A percentile compares a stretch with the other conserved stretches of the same genome.
Conservation (phyloP, 2,329 filamentous ascomycete genomes). For the Claviceps purpurea region DNA sequence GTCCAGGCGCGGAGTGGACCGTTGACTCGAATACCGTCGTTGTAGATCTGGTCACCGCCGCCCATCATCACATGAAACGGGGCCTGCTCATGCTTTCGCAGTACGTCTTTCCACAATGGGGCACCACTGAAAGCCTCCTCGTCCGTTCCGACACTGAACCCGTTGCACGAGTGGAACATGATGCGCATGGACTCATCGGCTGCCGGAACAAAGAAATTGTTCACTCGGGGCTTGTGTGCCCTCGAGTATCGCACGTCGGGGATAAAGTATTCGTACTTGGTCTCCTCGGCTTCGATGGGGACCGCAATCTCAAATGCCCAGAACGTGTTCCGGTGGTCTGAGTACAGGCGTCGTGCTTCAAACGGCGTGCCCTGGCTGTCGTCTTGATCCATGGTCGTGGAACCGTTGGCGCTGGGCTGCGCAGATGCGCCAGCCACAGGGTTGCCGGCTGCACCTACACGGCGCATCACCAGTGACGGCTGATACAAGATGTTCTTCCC, state of each 20-base stretch:
- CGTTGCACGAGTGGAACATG: conserved; percentile 98
- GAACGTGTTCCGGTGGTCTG: conserved; percentile 62
- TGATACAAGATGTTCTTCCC: conserved; percentile 41
- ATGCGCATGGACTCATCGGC: conserved; percentile 83
- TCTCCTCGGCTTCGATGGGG: conserved; percentile 56
- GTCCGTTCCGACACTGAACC: conserved; percentile 81
- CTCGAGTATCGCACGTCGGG: conserved; percentile 49
- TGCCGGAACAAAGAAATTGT: conserved; percentile 75
- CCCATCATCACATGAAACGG: conserved; percentile 96
- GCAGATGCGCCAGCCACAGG: conserved; percentile 11
- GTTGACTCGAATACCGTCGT: conserved; percentile 76
- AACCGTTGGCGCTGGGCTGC: conserved; percentile 17
- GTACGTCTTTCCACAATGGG: conserved; percentile 89
- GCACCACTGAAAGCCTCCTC: conserved; percentile 77
- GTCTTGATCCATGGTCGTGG: background rate
- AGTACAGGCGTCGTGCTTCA: conserved; percentile 42
- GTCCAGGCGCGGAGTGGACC: conserved; percentile 78
- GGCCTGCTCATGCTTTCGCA: conserved; percentile 61
- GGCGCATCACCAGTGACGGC: conserved; percentile 45
- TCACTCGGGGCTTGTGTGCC: conserved; percentile 42
- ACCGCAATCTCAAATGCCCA: conserved; percentile 82
- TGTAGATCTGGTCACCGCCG: conserved; percentile 93
- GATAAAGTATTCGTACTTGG: conserved; percentile 67
- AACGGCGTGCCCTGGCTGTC: conserved; percentile 29
- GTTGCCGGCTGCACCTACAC: conserved; percentile 17